These are phyloP conservation scores for Galeopsis tetrahit DNA, from an alignment of 257 asterid species.

Conservation along the genomic window DNA sequence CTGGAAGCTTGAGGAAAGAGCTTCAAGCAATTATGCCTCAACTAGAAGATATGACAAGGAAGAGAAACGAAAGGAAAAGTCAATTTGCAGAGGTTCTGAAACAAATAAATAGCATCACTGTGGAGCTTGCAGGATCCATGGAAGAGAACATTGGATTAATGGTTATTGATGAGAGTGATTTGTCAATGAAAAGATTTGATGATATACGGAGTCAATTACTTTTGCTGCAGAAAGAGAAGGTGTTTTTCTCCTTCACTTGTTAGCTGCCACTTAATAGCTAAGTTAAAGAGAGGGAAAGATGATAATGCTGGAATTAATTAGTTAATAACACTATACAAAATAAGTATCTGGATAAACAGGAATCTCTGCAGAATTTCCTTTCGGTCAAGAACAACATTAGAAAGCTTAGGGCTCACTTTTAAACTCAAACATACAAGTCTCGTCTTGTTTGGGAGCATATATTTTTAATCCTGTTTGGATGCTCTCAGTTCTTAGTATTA, in stretches of 20 bases:
- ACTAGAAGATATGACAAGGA: slow-evolving; percentile 68
- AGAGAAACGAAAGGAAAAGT: slow-evolving; percentile 63
- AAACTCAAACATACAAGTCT: slow-evolving; percentile 1
- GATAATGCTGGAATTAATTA: slow-evolving; percentile 10
- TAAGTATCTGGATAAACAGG: not conserved
- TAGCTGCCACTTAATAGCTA: not conserved
- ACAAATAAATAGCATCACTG: slow-evolving; percentile 59
- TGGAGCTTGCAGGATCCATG: slow-evolving; percentile 59
- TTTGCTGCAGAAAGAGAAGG: slow-evolving; percentile 74
- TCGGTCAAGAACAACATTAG: slow-evolving; percentile 24
- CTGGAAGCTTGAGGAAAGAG: slow-evolving; percentile 67
- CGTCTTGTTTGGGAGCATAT: slow-evolving; percentile 7
- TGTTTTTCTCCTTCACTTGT: slow-evolving; percentile 31
- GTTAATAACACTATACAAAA: not conserved
- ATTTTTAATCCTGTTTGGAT: slow-evolving; percentile 3
- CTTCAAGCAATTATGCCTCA: slow-evolving; percentile 64
- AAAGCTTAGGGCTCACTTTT: slow-evolving; percentile 3
- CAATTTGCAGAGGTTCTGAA: slow-evolving; percentile 63
- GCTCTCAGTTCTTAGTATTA: slow-evolving; percentile 13
- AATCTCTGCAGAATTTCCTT: not conserved
- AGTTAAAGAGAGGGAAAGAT: not conserved
- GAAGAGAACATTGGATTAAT: slow-evolving; percentile 32
- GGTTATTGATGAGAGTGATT: slow-evolving; percentile 62
- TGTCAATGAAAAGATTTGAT: slow-evolving; percentile 71
- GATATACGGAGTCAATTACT: slow-evolving; percentile 56